Percentiles rank a stretch among this genome's conserved stretches.
Conservation (phyloP, 352 stramenopile genomes). For the Elongisporangium prolatum region DNA sequence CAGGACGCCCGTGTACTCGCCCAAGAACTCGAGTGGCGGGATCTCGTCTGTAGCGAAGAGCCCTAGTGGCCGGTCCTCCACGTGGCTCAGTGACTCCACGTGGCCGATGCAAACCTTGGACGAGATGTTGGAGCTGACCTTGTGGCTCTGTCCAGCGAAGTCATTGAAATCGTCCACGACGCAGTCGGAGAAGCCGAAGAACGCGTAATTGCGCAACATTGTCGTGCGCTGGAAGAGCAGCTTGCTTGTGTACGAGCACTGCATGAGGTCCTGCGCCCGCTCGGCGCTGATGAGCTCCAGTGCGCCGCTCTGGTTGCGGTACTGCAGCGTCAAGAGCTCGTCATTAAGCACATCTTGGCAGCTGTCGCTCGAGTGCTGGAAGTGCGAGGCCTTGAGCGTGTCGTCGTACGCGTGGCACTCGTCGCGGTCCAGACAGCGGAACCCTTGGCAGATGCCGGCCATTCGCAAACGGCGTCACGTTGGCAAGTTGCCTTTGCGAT, state of each 20-base stretch:
- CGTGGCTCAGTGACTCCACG: conserved; percentile 32
- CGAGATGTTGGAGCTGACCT: conserved; percentile 26
- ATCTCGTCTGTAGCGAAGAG: conserved; percentile 61
- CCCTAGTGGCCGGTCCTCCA: conserved; percentile 47
- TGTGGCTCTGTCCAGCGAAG: conserved; percentile 10
- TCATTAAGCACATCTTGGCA: conserved; percentile 29
- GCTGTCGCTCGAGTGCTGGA: conserved; percentile 28
- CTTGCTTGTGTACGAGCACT: conserved; percentile 67
- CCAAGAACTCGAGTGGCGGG: conserved; percentile 34
- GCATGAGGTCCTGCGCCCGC: conserved; percentile 54
- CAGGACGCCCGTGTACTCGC: conserved; percentile 67
- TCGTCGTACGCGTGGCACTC: conserved; percentile 55
- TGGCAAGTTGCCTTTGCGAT: conserved; percentile 3
- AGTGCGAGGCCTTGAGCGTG: conserved; percentile 22
- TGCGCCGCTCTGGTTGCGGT: conserved; percentile 21
- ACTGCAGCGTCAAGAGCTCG: conserved; percentile 32
- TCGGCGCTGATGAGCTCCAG: conserved; percentile 38
- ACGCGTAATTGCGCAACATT: conserved; percentile 72
- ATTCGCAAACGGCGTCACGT: conserved; percentile 5
- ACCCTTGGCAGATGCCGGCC: conserved; percentile 26
- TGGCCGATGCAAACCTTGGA: conserved; percentile 50
- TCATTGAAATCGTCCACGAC: conserved; percentile 47
- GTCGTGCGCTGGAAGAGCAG: conserved; percentile 63
- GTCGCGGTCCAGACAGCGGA: conserved; percentile 59
- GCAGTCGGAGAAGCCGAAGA: conserved; percentile 66